A percentile compares a stretch with the other conserved stretches of the same genome.
Evolutionary conservation across 495 filamentous ascomycete genomes (phyloP).

Genomic region (Melanomma pulvis-pyrius): DNA sequence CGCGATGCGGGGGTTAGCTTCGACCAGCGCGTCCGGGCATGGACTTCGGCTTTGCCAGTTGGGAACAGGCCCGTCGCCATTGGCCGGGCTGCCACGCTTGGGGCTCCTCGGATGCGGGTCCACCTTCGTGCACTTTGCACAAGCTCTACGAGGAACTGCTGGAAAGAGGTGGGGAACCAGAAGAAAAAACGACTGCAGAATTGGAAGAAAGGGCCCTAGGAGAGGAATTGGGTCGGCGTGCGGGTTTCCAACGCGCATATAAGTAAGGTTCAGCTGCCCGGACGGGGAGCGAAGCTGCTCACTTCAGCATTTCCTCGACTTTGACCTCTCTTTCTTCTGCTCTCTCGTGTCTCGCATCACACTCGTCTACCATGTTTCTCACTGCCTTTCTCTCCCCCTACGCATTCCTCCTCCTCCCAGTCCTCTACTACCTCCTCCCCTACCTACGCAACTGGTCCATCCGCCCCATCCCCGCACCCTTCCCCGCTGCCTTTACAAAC

Average conservation of each 20-base stretch:
- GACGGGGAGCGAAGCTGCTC: too few relatives aligned
- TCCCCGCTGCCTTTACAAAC: slow-evolving; percentile 71
- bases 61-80: too few relatives aligned
- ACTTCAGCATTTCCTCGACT: not conserved
- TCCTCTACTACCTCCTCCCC: slow-evolving; percentile 67
- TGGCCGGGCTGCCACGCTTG: too few relatives aligned
- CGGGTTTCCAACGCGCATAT: too few relatives aligned
- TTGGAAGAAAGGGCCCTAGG: too few relatives aligned
- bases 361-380: slow-evolving; percentile 46
- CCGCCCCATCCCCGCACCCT: slow-evolving; percentile 67
- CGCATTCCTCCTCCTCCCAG: slow-evolving; percentile 53
- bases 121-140: too few relatives aligned
- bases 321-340: not conserved
- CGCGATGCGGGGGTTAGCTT: not conserved
- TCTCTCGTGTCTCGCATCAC: not conserved
- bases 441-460: slow-evolving; percentile 70
- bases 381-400: slow-evolving; percentile 62
- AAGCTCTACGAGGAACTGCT: too few relatives aligned
- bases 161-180: not conserved
- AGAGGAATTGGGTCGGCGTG: too few relatives aligned
- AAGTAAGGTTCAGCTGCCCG: too few relatives aligned
- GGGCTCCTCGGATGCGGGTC: not conserved
- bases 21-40: not conserved
- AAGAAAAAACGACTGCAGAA: too few relatives aligned
- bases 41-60: not conserved